Percentiles rank a stretch among this genome's conserved stretches.
These are phyloP conservation scores for Thermothielavioides terrestris DNA, from an alignment of 495 filamentous ascomycete genomes.

Conservation along the genomic window DNA sequence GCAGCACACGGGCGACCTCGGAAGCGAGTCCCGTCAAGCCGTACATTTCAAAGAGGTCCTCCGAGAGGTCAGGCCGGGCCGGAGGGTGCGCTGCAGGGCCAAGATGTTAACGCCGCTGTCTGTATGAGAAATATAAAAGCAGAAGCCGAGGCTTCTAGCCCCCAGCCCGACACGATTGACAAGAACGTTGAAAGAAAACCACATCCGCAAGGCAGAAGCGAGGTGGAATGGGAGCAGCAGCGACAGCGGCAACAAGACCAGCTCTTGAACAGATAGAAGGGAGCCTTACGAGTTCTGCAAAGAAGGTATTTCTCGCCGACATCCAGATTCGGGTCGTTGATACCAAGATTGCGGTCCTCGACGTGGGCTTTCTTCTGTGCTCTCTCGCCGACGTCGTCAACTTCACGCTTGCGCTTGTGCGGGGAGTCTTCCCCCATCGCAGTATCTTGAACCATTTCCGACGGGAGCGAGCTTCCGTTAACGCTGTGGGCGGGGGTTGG, in stretches of 20 bases:
- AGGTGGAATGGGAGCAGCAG: too few species aligned
- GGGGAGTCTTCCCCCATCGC: conserved; percentile 36
- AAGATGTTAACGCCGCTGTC: conserved; percentile 46
- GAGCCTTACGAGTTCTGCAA: conserved; percentile 54
- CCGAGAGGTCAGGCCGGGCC: conserved; percentile 31
- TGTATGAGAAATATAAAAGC: conserved; percentile 16
- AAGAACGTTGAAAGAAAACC: neutral
- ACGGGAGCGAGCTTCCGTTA: conserved; percentile 42
- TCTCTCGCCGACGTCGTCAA: conserved; percentile 40
- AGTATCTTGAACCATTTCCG: conserved; percentile 35
- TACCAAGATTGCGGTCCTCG: conserved; percentile 45
- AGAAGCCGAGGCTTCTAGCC: neutral
- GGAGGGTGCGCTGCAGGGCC: conserved; percentile 38
- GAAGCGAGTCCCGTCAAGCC: conserved; percentile 40
- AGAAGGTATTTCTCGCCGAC: conserved; percentile 51
- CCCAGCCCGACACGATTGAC: too few species aligned
- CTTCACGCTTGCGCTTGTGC: conserved; percentile 46
- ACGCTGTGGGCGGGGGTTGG: conserved; percentile 50
- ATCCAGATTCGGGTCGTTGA: conserved; percentile 47
- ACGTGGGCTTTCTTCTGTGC: conserved; percentile 48
- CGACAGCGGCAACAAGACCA: too few species aligned
- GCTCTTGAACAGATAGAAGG: conserved; percentile 28
- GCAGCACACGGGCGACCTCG: conserved; percentile 45
- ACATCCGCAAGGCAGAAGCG: conserved; percentile 3
- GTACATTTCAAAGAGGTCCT: conserved; percentile 47